These are phyloP conservation scores for Aspergillus ochraceoroseus DNA, from an alignment of 2,329 filamentous ascomycete species.

Conservation along the genomic window DNA sequence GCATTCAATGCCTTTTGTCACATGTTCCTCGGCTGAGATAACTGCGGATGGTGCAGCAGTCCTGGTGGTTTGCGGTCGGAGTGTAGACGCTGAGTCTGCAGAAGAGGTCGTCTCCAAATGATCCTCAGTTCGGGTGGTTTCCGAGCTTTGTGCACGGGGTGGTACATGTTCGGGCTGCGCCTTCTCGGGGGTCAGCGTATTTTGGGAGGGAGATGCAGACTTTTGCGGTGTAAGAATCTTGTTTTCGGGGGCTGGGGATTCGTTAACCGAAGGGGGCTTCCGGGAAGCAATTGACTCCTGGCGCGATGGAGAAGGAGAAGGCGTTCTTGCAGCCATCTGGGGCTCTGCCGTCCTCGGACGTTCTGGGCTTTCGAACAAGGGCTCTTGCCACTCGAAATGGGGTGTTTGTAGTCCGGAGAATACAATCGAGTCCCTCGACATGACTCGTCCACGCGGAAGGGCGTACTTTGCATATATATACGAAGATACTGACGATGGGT, in stretches of 20 bases:
- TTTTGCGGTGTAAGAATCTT: slow-evolving; percentile 14
- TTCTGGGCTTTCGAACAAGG: slow-evolving; percentile 42
- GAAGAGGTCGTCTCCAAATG: slow-evolving; percentile 50
- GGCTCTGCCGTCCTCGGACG: slow-evolving; percentile 27
- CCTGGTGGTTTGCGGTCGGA: slow-evolving; percentile 38
- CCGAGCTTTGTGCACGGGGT: slow-evolving; percentile 11
- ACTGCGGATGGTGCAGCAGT: slow-evolving; percentile 27
- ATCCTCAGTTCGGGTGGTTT: slow-evolving; percentile 22
- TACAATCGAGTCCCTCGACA: slow-evolving; percentile 64
- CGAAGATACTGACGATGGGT: slow-evolving; percentile 54
- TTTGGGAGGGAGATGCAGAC: neutral
- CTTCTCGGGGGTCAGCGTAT: neutral
- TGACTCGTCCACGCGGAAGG: slow-evolving; percentile 72
- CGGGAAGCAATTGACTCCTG: slow-evolving; percentile 22
- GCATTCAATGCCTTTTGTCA: slow-evolving; percentile 81
- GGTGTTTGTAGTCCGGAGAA: slow-evolving; percentile 53
- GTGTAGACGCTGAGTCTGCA: slow-evolving; percentile 61
- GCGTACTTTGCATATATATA: slow-evolving; percentile 84
- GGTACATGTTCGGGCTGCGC: slow-evolving; percentile 9
- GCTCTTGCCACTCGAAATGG: slow-evolving; percentile 62
- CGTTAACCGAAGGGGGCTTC: slow-evolving; percentile 29
- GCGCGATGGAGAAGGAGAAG: slow-evolving; percentile 30
- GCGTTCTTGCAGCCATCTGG: slow-evolving; percentile 26
- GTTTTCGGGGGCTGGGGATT: slow-evolving; percentile 23
- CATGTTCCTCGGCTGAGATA: slow-evolving; percentile 68